Base-by-base conservation (phyloP, 1,284 basidiomycete genomes). In the Athelia psychrophila region DNA sequence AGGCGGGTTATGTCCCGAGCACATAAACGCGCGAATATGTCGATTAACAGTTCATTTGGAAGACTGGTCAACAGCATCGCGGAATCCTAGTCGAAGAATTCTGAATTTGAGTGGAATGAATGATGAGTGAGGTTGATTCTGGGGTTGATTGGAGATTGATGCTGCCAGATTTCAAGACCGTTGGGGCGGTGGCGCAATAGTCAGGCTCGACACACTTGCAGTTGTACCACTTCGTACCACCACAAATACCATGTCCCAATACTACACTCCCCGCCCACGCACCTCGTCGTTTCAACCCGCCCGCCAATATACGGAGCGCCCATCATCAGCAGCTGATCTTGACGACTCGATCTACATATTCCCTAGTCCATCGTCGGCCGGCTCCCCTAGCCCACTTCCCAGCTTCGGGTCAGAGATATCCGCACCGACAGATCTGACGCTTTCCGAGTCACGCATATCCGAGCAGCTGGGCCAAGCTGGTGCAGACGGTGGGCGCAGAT, bases 261-360 rank as follows among this genome's bases (percentile, higher is more conserved):
- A 47, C 22, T 42, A 42, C 38, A 42, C 38, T 23, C 16, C 40
- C 18, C 40, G 18, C 40, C 18, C 18, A 8, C 18, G 18, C 5
- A 6, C 40, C 10, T 18, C 22, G 18, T 6, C 40, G 13, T 6
- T 30, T 30, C 27, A 30, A 30, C 27, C 27, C 27, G 13, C 27
- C 27, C 27, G 13, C 27, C 6, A 30, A 25, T 18, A 8, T 15
- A 19, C 5, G 6, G 8, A 42, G 18, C 38, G 38, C 9, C 8
- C 18, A 19, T 42, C 9, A 42, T 42, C 38, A n/a, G 6, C n/a
- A n/a, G 38, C 38, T 42, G 42, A 56, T 58, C 38, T 57, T 38
- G 63, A 66, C 38, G 54, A 56, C n/a, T 67, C 67, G 22, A 65
- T 70, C 32, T 70, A 69, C 58, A 63, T 71, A 48, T 70, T 73